phyloP scores from a whole-genome alignment of 441 rosid species.

The Adansonia gregorii region DNA sequence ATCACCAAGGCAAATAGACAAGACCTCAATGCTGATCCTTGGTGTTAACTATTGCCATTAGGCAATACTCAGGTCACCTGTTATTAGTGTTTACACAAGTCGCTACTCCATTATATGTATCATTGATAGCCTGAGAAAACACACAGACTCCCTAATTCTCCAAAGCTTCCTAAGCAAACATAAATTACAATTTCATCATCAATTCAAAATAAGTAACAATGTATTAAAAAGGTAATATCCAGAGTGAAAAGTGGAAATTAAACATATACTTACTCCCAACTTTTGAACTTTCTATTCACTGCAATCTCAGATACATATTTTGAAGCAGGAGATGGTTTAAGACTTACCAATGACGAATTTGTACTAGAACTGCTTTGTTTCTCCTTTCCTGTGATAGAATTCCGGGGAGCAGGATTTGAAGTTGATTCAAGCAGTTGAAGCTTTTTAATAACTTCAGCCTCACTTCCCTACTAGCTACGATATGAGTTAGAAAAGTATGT shows the following conservation, averaged over 20 bases:
- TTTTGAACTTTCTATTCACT: not conserved
- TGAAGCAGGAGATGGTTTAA: slow-evolving; percentile 7
- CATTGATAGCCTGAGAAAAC: not conserved
- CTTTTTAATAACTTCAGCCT: slow-evolving; percentile 73
- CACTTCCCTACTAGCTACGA: slow-evolving; percentile 60
- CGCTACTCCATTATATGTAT: not conserved
- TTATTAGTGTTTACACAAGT: not conserved
- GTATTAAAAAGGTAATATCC: not conserved
- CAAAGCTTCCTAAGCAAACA: not conserved
- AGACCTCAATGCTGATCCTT: not conserved
- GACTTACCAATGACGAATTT: slow-evolving; percentile 64
- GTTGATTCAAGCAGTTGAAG: slow-evolving; percentile 67
- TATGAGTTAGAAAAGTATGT: slow-evolving; percentile 14
- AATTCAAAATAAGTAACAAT: not conserved
- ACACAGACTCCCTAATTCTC: not conserved
- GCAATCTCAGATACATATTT: not conserved
- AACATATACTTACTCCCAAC: not conserved
- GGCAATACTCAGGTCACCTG: not conserved
- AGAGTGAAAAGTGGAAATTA: not conserved
- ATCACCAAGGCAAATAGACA: slow-evolving; percentile 6
- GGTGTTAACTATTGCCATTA: not conserved
- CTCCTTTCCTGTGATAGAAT: slow-evolving; percentile 58
- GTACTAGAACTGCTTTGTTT: slow-evolving; percentile 45
- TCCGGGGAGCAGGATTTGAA: slow-evolving; percentile 54
- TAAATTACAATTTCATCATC: not conserved